phyloP scores from a whole-genome alignment of 2,329 filamentous ascomycete species.

The Verticillium nonalfalfae region DNA sequence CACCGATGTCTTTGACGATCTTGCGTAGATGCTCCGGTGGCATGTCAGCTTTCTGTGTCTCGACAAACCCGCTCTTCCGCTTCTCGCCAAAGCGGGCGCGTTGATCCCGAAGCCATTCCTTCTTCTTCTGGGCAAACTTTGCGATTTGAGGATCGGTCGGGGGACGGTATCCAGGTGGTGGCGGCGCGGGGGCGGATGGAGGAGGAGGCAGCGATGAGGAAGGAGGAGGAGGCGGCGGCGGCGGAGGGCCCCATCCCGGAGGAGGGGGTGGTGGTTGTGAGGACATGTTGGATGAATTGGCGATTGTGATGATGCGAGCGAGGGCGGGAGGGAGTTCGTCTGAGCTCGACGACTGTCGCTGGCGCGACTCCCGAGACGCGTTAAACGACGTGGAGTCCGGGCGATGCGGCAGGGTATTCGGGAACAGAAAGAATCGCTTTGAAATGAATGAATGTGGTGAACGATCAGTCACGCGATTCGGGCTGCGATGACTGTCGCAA shows the following conservation, averaged over 20 bases:
- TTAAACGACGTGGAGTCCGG: neutral
- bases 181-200: constrained; percentile 58
- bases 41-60: constrained; percentile 98
- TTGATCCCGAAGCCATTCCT: constrained; percentile 91
- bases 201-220: constrained; percentile 51
- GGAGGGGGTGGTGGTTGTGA: constrained; percentile 48
- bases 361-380: constrained; percentile 11
- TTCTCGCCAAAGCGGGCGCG: constrained; percentile 95
- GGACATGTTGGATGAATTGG: constrained; percentile 35
- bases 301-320: constrained; percentile 2
- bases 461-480: neutral
- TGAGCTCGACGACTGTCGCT: constrained; percentile 6
- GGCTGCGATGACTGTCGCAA: constrained; percentile 1
- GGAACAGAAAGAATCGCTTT: neutral
- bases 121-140: constrained; percentile 98
- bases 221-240: constrained; percentile 45
- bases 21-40: constrained; percentile 97
- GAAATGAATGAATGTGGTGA: neutral
- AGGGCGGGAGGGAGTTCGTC: constrained; percentile 6
- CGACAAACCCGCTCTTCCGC: constrained; percentile 90
- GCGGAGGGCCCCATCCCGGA: constrained; percentile 48
- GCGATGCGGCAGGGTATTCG: neutral
- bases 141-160: constrained; percentile 76
- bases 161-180: constrained; percentile 79
- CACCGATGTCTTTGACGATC: constrained; percentile 96